Evolutionary conservation across 345 rosid species (phyloP), one percentile per base, ranked within the genome.

Genomic region (Excoecaria cochinchinensis): DNA sequence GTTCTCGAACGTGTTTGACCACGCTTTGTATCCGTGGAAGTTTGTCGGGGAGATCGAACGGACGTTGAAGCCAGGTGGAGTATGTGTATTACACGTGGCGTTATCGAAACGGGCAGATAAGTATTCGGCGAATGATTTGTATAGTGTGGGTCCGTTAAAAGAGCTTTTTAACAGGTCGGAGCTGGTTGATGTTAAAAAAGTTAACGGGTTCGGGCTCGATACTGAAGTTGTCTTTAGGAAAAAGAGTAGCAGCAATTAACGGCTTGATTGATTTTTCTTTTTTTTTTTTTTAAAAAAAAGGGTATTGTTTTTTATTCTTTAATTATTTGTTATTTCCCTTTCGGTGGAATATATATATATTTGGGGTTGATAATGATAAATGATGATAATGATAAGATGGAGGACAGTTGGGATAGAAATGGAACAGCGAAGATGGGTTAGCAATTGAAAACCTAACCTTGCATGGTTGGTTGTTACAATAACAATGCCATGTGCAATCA

Each of bases 1-100:
- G 70, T 84, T 84, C 84, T 84, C 87, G 8, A 81, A 84, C 19
- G 87, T 84, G 75, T 84, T 84, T 52, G 87, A 84, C 46, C 87
- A 84, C 70, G 87, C 87, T 1, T 39, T 84, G 55, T 81, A 81
- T 53, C 87, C 84, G 21, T 12, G 55, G 70, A 76, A 62, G 22
- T 84, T 84, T n/a, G 78, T 81, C 4, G 78, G 77, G 17, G 87
- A 84, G 69, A 84, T 84, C 73, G 79, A 84, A 69, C 87, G 87
- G 78, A 84, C 87, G 53, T 12, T 84, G 72, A 81, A 47, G 73
- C 79, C 79, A 4, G 79, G 81, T 0, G 87, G 87, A 44, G 76
- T 84, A 9, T 84, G 87, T 7, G 84, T 81, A 6, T 3, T 84
- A 60, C 87, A 84, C 79, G 83, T 84, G 81, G 60, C 84, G 63